Evolutionary conservation across 768 basidiomycete genomes (phyloP).

Genomic region (Mycena polygramma): DNA sequence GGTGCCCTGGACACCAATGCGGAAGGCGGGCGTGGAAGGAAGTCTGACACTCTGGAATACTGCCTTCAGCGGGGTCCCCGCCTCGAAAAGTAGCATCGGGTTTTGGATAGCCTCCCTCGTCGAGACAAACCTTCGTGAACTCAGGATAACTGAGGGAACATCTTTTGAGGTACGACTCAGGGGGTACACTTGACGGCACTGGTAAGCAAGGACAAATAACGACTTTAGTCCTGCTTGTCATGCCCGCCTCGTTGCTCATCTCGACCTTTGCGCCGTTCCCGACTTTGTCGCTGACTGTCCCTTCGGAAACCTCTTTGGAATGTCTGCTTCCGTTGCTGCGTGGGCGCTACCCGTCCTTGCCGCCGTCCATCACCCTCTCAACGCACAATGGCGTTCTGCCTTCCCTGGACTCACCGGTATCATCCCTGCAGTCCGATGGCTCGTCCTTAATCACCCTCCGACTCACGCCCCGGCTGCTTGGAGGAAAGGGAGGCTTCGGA

Average conservation of each 20-base stretch:
- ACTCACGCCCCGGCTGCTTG: constrained; percentile 79
- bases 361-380: constrained; percentile 57
- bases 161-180: no score
- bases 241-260: constrained; percentile 57
- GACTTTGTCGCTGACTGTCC: constrained; percentile 62
- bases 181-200: no score
- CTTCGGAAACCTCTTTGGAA: constrained; percentile 54
- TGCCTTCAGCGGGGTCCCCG: no score
- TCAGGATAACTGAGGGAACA: no score
- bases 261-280: constrained; percentile 74
- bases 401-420: constrained; percentile 47
- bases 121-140: no score
- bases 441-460: constrained; percentile 72
- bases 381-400: constrained; percentile 56
- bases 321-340: constrained; percentile 59
- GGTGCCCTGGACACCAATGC: no score
- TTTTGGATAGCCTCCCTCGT: no score
- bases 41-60: no score
- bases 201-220: background rate
- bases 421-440: constrained; percentile 41
- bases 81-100: no score
- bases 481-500: constrained; percentile 98
- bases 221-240: background rate
- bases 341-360: constrained; percentile 63
- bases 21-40: no score